Conservation (phyloP, 2,329 filamentous ascomycete species). For the Alternaria infectoria region DNA sequence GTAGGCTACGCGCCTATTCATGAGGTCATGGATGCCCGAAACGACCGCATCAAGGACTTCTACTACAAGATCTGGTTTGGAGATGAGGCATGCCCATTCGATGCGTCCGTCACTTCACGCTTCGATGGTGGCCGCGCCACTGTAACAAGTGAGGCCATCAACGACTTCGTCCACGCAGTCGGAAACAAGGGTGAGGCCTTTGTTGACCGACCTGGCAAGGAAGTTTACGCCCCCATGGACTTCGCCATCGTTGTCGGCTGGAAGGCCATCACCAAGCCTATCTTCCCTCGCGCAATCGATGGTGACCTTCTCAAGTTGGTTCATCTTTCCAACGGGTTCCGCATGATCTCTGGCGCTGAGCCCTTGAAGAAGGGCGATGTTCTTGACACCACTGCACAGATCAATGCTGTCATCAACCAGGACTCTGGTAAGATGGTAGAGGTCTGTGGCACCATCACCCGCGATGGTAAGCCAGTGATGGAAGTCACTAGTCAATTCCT, state of each 20-base stretch:
- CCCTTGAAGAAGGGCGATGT: constrained; percentile 95
- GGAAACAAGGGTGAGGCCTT: constrained; percentile 98
- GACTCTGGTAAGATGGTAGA: constrained; percentile 99
- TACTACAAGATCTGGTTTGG: constrained; percentile 99
- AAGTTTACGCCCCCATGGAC: constrained; percentile 96
- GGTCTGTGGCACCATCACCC: constrained; percentile 94
- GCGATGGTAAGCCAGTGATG: constrained; percentile 87
- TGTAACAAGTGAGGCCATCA: constrained; percentile 91
- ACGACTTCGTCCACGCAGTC: constrained; percentile 98
- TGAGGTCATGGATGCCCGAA: constrained; percentile 94
- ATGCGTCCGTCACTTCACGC: constrained; percentile 81
- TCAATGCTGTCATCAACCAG: constrained; percentile 98
- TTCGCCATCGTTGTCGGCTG: constrained; percentile 97
- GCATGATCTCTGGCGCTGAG: constrained; percentile 95
- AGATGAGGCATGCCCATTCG: constrained; percentile 80
- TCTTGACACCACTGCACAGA: constrained; percentile 88
- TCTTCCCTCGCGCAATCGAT: constrained; percentile 95
- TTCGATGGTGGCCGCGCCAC: constrained; percentile 89
- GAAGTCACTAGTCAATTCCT: constrained; percentile 98
- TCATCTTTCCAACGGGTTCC: constrained; percentile 95
- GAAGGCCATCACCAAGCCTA: constrained; percentile 99
- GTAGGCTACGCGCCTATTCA: constrained; percentile 96
- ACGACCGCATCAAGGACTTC: constrained; percentile 98
- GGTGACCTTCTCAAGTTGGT: constrained; percentile 95
- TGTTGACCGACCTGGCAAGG: constrained; percentile 92